phyloP scores from a whole-genome alignment of 495 filamentous ascomycete species.

The Penicillium canescens region DNA sequence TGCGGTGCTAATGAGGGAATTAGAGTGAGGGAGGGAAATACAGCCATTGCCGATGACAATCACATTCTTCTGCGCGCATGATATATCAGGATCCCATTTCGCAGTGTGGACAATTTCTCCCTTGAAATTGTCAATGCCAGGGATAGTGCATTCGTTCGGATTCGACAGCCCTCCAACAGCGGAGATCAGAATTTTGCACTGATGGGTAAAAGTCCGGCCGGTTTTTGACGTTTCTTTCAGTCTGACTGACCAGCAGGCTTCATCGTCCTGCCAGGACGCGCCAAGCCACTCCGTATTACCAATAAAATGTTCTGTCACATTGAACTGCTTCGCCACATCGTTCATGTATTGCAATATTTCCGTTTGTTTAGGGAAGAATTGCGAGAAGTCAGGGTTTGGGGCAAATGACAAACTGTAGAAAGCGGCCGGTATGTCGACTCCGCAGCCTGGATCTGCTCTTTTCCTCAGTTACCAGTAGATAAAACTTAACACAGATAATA shows the following conservation, averaged over 20 bases:
- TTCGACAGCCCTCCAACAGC: constrained; percentile 46
- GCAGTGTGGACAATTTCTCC: constrained; percentile 57
- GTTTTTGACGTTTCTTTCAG: constrained; percentile 17
- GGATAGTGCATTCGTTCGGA: neutral
- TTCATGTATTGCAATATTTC: too few species aligned
- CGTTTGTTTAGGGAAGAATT: too few species aligned
- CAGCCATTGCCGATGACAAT: constrained; percentile 63
- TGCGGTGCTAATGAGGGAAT: too few species aligned
- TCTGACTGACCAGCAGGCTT: constrained; percentile 17
- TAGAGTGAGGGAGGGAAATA: constrained; percentile 15
- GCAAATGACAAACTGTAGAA: constrained; percentile 31
- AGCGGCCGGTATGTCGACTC: constrained; percentile 27
- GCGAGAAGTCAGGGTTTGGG: too few species aligned
- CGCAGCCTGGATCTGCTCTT: constrained; percentile 26
- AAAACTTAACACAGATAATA: too few species aligned
- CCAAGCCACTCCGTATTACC: constrained; percentile 19
- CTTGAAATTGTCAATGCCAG: constrained; percentile 30
- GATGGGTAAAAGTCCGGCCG: constrained; percentile 16
- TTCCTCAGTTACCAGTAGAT: neutral
- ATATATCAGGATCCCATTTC: constrained; percentile 46
- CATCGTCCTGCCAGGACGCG: constrained; percentile 20
- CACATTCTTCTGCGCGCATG: constrained; percentile 48
- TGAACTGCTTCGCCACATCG: constrained; percentile 20
- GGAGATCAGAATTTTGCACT: constrained; percentile 50
- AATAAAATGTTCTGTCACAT: constrained; percentile 17